phyloP scores from a whole-genome alignment of 495 filamentous ascomycete genomes.

The Bryoglossum gracile region DNA sequence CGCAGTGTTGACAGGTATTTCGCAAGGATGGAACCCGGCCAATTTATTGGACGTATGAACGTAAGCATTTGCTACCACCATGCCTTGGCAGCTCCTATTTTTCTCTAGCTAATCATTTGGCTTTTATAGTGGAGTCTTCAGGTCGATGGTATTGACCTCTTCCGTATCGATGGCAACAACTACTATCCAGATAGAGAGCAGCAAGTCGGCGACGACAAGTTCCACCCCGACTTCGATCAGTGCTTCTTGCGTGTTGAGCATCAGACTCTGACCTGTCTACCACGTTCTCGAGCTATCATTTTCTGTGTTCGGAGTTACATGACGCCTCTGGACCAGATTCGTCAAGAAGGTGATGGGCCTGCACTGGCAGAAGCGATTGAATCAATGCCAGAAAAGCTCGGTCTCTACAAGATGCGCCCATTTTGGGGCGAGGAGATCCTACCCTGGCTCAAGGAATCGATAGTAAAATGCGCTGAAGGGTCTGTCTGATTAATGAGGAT shows the following conservation, averaged over 20 bases:
- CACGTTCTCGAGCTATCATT: not conserved
- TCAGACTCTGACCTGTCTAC: not conserved
- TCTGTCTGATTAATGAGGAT: too few relatives aligned
- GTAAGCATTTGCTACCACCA: too few relatives aligned
- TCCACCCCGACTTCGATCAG: not conserved
- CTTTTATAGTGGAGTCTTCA: not conserved
- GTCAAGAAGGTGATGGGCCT: not conserved
- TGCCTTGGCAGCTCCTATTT: too few relatives aligned
- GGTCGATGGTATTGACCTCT: not conserved
- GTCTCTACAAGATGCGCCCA: not conserved
- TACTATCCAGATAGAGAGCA: not conserved
- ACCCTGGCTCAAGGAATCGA: too few relatives aligned
- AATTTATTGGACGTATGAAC: not conserved
- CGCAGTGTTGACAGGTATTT: not conserved
- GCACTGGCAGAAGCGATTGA: not conserved
- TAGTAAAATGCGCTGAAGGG: too few relatives aligned
- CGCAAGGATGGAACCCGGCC: not conserved
- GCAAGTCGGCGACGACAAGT: not conserved
- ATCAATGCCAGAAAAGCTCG: not conserved
- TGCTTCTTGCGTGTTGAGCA: not conserved
- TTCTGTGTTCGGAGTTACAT: not conserved
- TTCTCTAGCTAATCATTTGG: too few relatives aligned
- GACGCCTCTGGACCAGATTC: not conserved
- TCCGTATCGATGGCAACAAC: not conserved
- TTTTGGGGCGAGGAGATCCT: too few relatives aligned